phyloP scores from a whole-genome alignment of 306 rosid species.

The Chamaecrista fasciculata region DNA sequence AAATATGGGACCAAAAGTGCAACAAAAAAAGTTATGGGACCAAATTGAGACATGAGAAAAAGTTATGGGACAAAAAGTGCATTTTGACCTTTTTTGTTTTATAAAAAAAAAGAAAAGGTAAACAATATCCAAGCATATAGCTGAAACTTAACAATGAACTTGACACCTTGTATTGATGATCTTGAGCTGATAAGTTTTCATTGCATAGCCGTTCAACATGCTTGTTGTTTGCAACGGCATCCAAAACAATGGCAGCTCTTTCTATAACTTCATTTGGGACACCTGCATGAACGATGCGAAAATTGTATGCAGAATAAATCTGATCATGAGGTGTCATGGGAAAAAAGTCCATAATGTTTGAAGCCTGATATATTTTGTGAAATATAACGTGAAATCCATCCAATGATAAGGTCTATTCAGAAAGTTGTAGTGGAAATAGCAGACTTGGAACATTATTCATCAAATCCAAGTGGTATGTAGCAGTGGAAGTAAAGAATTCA shows the following conservation, averaged over 20 bases:
- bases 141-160: slow-evolving; percentile 23
- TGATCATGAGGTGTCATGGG: not conserved
- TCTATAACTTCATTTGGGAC: slow-evolving; percentile 72
- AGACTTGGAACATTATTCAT: not conserved
- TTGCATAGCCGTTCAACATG: slow-evolving; percentile 55
- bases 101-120: too few species aligned
- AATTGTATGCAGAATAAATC: not conserved
- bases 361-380: not conserved
- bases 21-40: too few species aligned
- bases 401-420: not conserved
- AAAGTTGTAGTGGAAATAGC: not conserved
- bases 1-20: too few species aligned
- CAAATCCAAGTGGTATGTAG: not conserved
- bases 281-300: slow-evolving; percentile 41
- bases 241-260: slow-evolving; percentile 80
- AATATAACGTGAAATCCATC: not conserved
- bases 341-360: too few species aligned
- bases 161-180: slow-evolving; percentile 65
- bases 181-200: slow-evolving; percentile 61
- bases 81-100: too few species aligned
- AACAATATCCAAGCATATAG: slow-evolving; percentile 22
- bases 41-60: too few species aligned
- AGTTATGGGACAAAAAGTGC: too few species aligned
- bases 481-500: not conserved
- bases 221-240: slow-evolving; percentile 51